Conservation (phyloP, 2,329 filamentous ascomycete genomes). For the Apiospora rasikravindrae region DNA sequence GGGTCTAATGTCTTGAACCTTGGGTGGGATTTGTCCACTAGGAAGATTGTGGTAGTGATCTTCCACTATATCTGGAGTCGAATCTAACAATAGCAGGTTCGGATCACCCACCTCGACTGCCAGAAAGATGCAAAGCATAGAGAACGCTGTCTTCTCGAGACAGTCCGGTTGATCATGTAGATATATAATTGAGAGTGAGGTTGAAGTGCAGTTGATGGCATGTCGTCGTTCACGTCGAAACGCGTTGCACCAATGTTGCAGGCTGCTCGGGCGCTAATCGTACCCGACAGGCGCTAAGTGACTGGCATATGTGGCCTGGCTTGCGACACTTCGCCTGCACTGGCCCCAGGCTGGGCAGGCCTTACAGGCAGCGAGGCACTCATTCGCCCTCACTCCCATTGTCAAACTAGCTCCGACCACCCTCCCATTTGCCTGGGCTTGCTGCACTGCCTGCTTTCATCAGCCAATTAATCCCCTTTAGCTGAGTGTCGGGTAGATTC, state of each 20-base stretch:
- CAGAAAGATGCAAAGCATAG: background rate
- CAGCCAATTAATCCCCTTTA: slow-evolving; percentile 4
- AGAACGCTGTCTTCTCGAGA: background rate
- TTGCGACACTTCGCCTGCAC: background rate
- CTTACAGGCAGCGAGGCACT: slow-evolving; percentile 6
- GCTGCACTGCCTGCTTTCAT: slow-evolving; percentile 14
- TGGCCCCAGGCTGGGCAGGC: background rate
- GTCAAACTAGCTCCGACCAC: background rate
- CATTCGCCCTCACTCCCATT: background rate
- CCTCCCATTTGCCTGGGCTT: background rate
- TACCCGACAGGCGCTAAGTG: background rate
- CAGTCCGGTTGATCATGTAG: background rate
- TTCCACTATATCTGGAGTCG: background rate
- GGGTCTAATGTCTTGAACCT: slow-evolving; percentile 12
- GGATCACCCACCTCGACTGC: background rate
- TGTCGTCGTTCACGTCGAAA: background rate
- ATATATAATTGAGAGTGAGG: background rate
- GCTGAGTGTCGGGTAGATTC: background rate
- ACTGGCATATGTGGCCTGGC: slow-evolving; percentile 3
- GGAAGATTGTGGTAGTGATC: background rate
- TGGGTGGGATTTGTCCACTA: background rate
- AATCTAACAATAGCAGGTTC: background rate
- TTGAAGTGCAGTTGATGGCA: background rate
- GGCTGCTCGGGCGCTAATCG: slow-evolving; percentile 1
- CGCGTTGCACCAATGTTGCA: slow-evolving; percentile 8